phyloP scores from a whole-genome alignment of 2,329 filamentous ascomycete genomes.

The Endothia cerciana region DNA sequence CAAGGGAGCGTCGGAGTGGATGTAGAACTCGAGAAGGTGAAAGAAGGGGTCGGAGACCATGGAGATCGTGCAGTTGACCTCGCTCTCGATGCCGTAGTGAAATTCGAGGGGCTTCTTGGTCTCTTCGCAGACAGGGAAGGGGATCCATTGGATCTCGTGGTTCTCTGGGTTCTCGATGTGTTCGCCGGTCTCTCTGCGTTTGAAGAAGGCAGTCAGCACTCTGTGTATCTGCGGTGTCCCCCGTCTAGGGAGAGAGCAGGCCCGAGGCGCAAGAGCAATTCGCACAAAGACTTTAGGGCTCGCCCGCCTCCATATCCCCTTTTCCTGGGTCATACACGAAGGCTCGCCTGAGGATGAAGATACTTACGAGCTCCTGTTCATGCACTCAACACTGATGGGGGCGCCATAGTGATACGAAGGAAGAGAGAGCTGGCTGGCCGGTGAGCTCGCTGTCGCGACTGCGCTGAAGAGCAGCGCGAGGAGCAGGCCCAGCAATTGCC shows the following conservation, averaged over 20 bases:
- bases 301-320: not conserved
- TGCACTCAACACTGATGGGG: constrained; percentile 70
- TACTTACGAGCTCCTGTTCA: constrained; percentile 73
- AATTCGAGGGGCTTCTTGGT: constrained; percentile 82
- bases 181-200: constrained; percentile 78
- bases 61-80: constrained; percentile 82
- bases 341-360: constrained; percentile 1
- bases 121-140: constrained; percentile 89
- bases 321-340: not conserved
- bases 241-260: not conserved
- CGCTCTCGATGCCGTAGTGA: constrained; percentile 79
- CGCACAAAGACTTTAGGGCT: not conserved
- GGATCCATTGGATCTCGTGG: constrained; percentile 87
- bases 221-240: not conserved
- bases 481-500: constrained; percentile 19
- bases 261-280: not conserved
- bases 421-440: constrained; percentile 47
- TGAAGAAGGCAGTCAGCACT: constrained; percentile 14
- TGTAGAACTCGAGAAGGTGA: constrained; percentile 93
- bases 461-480: constrained; percentile 20
- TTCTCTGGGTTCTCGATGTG: constrained; percentile 76
- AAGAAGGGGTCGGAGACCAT: constrained; percentile 80
- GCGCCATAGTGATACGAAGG: constrained; percentile 70
- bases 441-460: constrained; percentile 10
- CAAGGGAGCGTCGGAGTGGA: constrained; percentile 93